Evolutionary conservation across 495 filamentous ascomycete genomes (phyloP).

Genomic region (Hypoxylon rickii): DNA sequence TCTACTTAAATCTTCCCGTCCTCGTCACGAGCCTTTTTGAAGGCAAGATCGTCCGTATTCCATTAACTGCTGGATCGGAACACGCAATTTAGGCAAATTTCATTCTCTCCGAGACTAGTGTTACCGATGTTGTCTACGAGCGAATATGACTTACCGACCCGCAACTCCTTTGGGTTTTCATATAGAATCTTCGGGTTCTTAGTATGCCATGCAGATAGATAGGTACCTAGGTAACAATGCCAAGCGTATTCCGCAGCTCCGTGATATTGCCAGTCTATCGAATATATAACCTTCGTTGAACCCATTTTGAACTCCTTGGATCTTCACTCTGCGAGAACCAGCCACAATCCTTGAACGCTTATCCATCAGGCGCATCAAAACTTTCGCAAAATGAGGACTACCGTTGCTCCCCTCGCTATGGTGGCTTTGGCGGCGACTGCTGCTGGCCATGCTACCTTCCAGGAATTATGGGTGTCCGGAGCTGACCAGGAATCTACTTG

Average conservation of each 20-base stretch:
- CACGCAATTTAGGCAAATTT: slow-evolving; percentile 32
- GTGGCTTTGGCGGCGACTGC: slow-evolving; percentile 25
- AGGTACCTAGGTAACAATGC: neutral
- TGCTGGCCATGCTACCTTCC: slow-evolving; percentile 57
- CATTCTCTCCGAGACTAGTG: neutral
- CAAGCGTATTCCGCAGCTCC: too few species aligned
- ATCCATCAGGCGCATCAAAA: too few species aligned
- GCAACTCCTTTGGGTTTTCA: neutral
- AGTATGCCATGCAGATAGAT: slow-evolving; percentile 15
- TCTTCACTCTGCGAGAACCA: neutral
- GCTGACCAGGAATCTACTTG: slow-evolving; percentile 50
- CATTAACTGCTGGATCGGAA: slow-evolving; percentile 12
- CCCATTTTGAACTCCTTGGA: neutral
- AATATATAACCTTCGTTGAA: slow-evolving; percentile 7
- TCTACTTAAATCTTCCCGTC: slow-evolving; percentile 14
- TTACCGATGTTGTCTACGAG: slow-evolving; percentile 15
- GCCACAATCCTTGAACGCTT: too few species aligned
- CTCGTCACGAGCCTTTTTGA: slow-evolving; percentile 10
- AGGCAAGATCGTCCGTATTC: slow-evolving; percentile 23
- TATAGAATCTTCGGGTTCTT: slow-evolving; percentile 21
- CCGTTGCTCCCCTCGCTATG: slow-evolving; percentile 2
- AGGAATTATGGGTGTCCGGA: slow-evolving; percentile 56
- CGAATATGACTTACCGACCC: slow-evolving; percentile 6
- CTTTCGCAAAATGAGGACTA: slow-evolving; percentile 17
- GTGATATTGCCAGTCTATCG: neutral